A percentile compares a stretch with the other conserved stretches of the same genome.
phyloP scores from a whole-genome alignment of 139 green algal genomes.

The Zygnema cylindricum region DNA sequence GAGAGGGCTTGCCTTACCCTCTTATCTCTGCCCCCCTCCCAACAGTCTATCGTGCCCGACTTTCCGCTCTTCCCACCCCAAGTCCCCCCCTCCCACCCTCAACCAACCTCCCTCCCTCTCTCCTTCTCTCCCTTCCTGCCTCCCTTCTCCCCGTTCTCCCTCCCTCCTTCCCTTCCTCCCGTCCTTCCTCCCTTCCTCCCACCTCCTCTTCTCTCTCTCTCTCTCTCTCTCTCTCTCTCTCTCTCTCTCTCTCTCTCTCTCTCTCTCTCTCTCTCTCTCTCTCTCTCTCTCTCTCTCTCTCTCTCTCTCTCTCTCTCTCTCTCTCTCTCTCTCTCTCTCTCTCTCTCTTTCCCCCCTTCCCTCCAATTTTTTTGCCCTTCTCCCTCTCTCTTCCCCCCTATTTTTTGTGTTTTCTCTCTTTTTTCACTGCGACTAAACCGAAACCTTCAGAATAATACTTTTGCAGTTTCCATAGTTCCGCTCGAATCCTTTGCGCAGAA shows the following conservation, averaged over 20 bases:
- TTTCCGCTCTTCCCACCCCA: background rate
- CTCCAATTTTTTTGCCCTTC: too few species aligned
- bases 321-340: conserved; percentile 6
- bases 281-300: conserved; percentile 32
- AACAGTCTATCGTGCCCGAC: background rate
- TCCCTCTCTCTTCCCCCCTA: too few species aligned
- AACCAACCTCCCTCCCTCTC: background rate
- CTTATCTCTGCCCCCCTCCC: background rate
- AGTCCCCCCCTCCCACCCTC: background rate
- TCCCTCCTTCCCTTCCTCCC: conserved; percentile 34
- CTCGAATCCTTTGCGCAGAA: too few species aligned
- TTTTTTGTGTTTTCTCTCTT: too few species aligned
- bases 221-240: conserved; percentile 49
- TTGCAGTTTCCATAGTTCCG: too few species aligned
- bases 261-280: conserved; percentile 9
- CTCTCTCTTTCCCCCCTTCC: background rate
- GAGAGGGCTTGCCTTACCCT: too few species aligned
- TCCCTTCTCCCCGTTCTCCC: conserved; percentile 13
- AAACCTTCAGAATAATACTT: too few species aligned
- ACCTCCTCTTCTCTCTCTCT: conserved; percentile 19
- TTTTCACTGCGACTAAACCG: too few species aligned
- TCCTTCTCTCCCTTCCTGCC: background rate
- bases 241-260: conserved; percentile 39
- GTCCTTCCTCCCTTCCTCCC: background rate
- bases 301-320: conserved; percentile 23